phyloP scores from a whole-genome alignment of 78 protist species.

The Monosiga brevicollis region DNA sequence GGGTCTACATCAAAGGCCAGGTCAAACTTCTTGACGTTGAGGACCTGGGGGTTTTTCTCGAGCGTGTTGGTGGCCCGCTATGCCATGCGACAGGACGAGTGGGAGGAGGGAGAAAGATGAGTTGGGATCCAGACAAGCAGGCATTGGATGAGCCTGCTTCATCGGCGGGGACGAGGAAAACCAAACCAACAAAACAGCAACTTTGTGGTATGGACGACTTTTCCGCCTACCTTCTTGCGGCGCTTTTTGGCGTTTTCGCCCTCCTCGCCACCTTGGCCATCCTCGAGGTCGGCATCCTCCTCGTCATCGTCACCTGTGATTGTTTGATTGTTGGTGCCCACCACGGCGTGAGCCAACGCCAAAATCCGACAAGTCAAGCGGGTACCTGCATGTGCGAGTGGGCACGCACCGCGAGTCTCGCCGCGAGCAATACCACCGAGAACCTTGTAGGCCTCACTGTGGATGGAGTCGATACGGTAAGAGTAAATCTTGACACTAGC shows the following conservation, averaged over 20 bases:
- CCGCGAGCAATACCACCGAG: constrained; percentile 65
- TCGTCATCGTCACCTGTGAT: neutral
- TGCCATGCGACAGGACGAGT: neutral
- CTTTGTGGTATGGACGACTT: neutral
- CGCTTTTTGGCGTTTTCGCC: neutral
- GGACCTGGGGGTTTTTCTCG: constrained; percentile 35
- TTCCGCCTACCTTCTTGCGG: neutral
- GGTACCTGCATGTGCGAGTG: too few relatives aligned
- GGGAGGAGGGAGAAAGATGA: neutral
- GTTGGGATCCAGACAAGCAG: neutral
- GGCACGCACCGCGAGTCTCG: neutral
- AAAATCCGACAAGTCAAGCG: too few relatives aligned
- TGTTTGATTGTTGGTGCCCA: neutral
- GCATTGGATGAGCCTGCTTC: neutral
- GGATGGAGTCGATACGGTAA: constrained; percentile 83
- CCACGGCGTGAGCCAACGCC: too few relatives aligned
- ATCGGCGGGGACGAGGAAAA: neutral
- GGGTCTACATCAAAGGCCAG: constrained; percentile 55
- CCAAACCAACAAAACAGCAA: neutral
- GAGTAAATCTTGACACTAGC: constrained; percentile 85
- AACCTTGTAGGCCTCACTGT: constrained; percentile 53
- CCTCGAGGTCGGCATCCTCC: constrained; percentile 5
- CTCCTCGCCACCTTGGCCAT: neutral
- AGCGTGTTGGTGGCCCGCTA: constrained; percentile 27
- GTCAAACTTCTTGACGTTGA: constrained; percentile 39